Evolutionary conservation across 805 yeast genomes (phyloP), one percentile per base, ranked within the genome.

Genomic region (Schwanniomyces vanrijiae): DNA sequence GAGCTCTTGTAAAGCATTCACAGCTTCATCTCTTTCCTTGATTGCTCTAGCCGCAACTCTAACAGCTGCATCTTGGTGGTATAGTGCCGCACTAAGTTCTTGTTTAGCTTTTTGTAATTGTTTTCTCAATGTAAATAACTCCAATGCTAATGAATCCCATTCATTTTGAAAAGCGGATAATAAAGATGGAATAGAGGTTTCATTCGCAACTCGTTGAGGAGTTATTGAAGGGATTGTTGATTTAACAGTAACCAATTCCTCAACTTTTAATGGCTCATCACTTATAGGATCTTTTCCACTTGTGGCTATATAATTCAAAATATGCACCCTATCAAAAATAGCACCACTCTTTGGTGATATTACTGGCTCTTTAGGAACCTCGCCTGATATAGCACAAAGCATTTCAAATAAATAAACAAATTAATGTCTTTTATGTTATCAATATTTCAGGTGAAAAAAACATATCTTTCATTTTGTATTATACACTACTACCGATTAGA

Each of bases 41-140:
- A 85, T 70, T 1, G 89, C 82, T 28, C 77, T 75, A 0, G 95
- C 83, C 0, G 92, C 95, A 1, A 91, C 96, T 46, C 91, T 72
- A 3, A 87, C 83, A 2, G 97, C 96, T 0, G 97, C 97, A 62
- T 91, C 98, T 52, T 88, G 88, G 58, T 84, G 86, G 58, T 90
- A 91, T 35, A 90, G 68, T 0, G 96, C 84, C 2, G 86, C 69
- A 25, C 94, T 84, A 42, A 91, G 69, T 56, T 90, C 92, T 54
- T 86, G 81, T 48, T 86, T 78, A 1, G 90, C 76, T 20, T 73
- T 71, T 43, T 75, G 78, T 33, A 90, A 71, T 55, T 86, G 90
- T 60, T 88, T 86, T 50, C 94, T 76, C 51, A 91, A 69, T 34
- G 83, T 78, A 58, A 89, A 90, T 18, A 86, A 75, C 59, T 92